These are phyloP conservation scores for Bonia amplexicaulis DNA, from an alignment of 176 grass and related monocot species.

Conservation along the genomic window DNA sequence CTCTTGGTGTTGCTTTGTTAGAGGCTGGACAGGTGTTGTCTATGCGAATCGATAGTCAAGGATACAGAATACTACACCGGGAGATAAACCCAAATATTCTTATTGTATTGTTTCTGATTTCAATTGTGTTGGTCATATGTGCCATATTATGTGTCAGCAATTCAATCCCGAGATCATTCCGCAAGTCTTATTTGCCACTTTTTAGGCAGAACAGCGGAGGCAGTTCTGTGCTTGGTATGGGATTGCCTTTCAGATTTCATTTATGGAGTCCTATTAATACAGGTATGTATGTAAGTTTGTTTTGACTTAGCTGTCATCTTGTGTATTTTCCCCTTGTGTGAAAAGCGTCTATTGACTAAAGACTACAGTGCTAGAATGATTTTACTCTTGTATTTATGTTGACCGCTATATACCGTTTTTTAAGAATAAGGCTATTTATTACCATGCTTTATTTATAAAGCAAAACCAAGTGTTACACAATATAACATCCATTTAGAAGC, in stretches of 20 bases:
- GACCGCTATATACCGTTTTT: not conserved
- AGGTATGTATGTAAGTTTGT: slow-evolving; percentile 36
- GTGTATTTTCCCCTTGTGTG: not conserved
- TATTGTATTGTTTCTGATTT: slow-evolving; percentile 63
- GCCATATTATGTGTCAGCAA: slow-evolving; percentile 61
- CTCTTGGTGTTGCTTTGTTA: slow-evolving; percentile 79
- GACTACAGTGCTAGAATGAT: not conserved
- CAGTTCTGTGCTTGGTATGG: slow-evolving; percentile 52
- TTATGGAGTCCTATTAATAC: slow-evolving; percentile 77
- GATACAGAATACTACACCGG: slow-evolving; percentile 59
- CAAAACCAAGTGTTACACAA: not conserved
- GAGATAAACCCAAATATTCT: slow-evolving; percentile 78
- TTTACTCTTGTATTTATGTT: not conserved
- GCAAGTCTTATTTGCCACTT: slow-evolving; percentile 75
- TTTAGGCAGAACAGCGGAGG: slow-evolving; percentile 54
- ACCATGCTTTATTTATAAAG: slow-evolving; percentile 2
- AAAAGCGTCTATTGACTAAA: not conserved
- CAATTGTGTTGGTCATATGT: slow-evolving; percentile 63
- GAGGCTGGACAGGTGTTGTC: slow-evolving; percentile 73
- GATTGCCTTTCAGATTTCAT: slow-evolving; percentile 71
- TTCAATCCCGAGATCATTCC: slow-evolving; percentile 69
- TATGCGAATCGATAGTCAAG: slow-evolving; percentile 55
- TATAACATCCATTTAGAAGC: not conserved
- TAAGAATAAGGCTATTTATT: not conserved
- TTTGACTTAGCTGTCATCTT: not conserved